phyloP scores from a whole-genome alignment of 2,329 filamentous ascomycete genomes.

The Emmonsiellopsis sp. region DNA sequence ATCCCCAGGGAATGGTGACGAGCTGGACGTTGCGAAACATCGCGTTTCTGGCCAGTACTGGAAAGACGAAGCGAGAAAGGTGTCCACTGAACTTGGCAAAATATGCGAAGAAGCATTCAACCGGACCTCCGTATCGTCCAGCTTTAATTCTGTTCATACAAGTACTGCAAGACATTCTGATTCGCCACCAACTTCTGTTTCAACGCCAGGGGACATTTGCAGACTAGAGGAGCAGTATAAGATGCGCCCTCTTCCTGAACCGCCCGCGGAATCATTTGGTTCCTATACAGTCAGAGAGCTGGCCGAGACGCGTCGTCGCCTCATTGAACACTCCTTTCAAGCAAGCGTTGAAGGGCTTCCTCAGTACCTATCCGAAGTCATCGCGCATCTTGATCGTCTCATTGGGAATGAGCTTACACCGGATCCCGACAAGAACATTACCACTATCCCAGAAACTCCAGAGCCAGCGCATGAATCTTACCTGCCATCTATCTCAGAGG shows the following conservation, averaged over 20 bases:
- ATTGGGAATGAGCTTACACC: slow-evolving; percentile 35
- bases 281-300: slow-evolving; percentile 47
- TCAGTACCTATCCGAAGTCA: slow-evolving; percentile 48
- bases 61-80: slow-evolving; percentile 71
- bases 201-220: slow-evolving; percentile 21
- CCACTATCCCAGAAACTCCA: slow-evolving; percentile 37
- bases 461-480: not conserved
- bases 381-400: slow-evolving; percentile 50
- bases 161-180: slow-evolving; percentile 35
- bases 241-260: slow-evolving; percentile 35
- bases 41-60: slow-evolving; percentile 41
- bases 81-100: slow-evolving; percentile 76
- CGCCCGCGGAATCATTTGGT: slow-evolving; percentile 39
- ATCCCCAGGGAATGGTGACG: slow-evolving; percentile 17
- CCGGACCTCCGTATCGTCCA: slow-evolving; percentile 49
- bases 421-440: slow-evolving; percentile 29
- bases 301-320: slow-evolving; percentile 48
- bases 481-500: slow-evolving; percentile 4
- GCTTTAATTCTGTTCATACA: slow-evolving; percentile 34
- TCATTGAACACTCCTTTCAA: slow-evolving; percentile 42
- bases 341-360: slow-evolving; percentile 35
- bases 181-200: slow-evolving; percentile 42
- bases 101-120: slow-evolving; percentile 92
- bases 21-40: slow-evolving; percentile 32
- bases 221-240: slow-evolving; percentile 13